Percentiles rank a stretch among this genome's conserved stretches.
phyloP scores from a whole-genome alignment of 192 early-diverging fungal species.

The Coemansia asiatica region DNA sequence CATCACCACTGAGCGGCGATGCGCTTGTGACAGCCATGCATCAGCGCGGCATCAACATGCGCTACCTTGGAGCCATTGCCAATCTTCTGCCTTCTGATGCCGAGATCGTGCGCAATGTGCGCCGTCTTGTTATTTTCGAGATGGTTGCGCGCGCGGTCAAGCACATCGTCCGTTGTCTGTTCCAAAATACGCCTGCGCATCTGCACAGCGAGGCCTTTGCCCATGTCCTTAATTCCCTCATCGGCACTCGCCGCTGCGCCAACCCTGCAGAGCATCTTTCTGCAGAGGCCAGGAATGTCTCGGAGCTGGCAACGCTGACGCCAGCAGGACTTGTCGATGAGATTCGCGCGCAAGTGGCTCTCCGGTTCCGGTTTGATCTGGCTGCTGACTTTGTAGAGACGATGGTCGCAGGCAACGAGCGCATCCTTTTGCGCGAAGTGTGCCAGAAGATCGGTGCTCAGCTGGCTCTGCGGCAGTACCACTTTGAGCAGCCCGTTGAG shows the following conservation, averaged over 20 bases:
- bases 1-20: conserved; percentile 74
- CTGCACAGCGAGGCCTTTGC: conserved; percentile 67
- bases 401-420: conserved; percentile 54
- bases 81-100: conserved; percentile 57
- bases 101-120: conserved; percentile 24
- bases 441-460: conserved; percentile 86
- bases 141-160: conserved; percentile 88
- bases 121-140: conserved; percentile 76
- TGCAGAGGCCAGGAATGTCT: conserved; percentile 27
- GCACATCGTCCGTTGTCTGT: conserved; percentile 71
- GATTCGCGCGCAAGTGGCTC: conserved; percentile 64
- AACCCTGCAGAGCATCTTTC: conserved; percentile 57
- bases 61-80: conserved; percentile 84
- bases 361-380: conserved; percentile 76
- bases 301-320: conserved; percentile 62
- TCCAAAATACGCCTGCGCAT: conserved; percentile 61
- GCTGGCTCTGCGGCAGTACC: conserved; percentile 75
- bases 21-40: conserved; percentile 82
- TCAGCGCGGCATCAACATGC: conserved; percentile 95
- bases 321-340: conserved; percentile 58
- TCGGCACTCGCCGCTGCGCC: conserved; percentile 62
- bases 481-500: conserved; percentile 57
- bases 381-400: conserved; percentile 56
- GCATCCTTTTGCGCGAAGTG: conserved; percentile 77
- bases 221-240: conserved; percentile 80